These are phyloP conservation scores for Tricholoma saponaceum DNA, from an alignment of 768 basidiomycete genomes.

Conservation along the genomic window DNA sequence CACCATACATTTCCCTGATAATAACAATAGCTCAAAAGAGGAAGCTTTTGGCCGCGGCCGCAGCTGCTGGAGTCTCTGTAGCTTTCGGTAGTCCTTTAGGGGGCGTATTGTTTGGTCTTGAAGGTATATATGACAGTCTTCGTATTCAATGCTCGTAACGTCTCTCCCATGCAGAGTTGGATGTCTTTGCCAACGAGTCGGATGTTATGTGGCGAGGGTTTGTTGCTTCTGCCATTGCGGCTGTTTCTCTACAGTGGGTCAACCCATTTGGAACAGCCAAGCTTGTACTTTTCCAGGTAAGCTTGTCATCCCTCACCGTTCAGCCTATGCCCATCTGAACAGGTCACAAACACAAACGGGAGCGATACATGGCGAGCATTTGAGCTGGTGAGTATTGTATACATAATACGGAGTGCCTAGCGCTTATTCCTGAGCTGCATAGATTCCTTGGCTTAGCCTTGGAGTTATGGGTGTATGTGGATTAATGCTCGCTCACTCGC, in stretches of 20 bases:
- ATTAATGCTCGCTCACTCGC: background rate
- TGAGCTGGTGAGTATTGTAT: constrained; percentile 49
- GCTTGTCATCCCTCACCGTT: constrained; percentile 1
- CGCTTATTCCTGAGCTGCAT: background rate
- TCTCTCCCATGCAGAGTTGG: constrained; percentile 42
- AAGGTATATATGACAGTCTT: constrained; percentile 35
- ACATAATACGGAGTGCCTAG: background rate
- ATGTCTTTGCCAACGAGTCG: constrained; percentile 64
- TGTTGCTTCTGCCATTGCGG: constrained; percentile 83
- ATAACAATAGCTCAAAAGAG: constrained; percentile 64
- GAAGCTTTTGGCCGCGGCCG: constrained; percentile 77
- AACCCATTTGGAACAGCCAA: constrained; percentile 87
- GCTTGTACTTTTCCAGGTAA: constrained; percentile 73
- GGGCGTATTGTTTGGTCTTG: constrained; percentile 81
- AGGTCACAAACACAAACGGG: constrained; percentile 58
- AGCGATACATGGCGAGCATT: constrained; percentile 67
- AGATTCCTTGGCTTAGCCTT: constrained; percentile 71
- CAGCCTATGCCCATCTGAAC: background rate
- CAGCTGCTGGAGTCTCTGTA: constrained; percentile 83
- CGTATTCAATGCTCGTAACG: background rate
- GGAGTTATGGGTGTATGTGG: constrained; percentile 55
- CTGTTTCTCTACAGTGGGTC: constrained; percentile 77
- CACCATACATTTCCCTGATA: background rate
- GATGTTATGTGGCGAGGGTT: constrained; percentile 88
- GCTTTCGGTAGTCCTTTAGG: constrained; percentile 87